These are phyloP conservation scores for Ocimum tenuiflorum DNA, from an alignment of 257 asterid species.

Conservation along the genomic window DNA sequence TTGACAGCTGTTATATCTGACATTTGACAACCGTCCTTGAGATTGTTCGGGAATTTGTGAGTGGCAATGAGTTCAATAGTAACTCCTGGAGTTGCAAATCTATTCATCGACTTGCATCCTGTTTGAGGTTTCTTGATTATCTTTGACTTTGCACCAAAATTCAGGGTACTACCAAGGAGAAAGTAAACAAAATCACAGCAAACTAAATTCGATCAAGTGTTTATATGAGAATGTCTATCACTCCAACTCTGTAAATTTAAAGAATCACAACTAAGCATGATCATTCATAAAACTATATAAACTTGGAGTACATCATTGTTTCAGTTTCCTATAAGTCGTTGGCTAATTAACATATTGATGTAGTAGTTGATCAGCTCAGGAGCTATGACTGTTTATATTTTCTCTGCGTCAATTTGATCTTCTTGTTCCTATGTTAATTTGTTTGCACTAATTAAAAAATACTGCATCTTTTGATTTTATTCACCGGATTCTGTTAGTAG, in stretches of 20 bases:
- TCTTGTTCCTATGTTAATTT: too few relatives aligned
- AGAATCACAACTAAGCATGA: too few relatives aligned
- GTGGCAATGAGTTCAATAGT: background rate
- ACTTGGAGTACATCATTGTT: background rate
- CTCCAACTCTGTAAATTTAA: background rate
- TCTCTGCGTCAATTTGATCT: too few relatives aligned
- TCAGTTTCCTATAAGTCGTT: background rate
- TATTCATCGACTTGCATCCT: background rate
- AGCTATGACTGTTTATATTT: too few relatives aligned
- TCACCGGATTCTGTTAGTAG: background rate
- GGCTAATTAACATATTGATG: conserved; percentile 6
- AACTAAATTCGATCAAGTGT: background rate
- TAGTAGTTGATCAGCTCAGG: conserved; percentile 1
- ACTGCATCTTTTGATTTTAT: background rate
- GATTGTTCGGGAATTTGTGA: background rate
- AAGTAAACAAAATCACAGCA: conserved; percentile 1
- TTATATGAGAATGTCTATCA: background rate
- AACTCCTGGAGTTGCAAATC: conserved; percentile 1
- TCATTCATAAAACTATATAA: background rate
- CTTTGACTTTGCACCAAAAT: background rate
- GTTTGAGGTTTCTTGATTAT: background rate
- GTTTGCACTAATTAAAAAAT: background rate
- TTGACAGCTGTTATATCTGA: background rate
- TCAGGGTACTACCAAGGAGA: background rate
- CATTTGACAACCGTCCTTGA: background rate